phyloP scores from a whole-genome alignment of 371 early-diverging fungal genomes.

The Vairimorpha apis region DNA sequence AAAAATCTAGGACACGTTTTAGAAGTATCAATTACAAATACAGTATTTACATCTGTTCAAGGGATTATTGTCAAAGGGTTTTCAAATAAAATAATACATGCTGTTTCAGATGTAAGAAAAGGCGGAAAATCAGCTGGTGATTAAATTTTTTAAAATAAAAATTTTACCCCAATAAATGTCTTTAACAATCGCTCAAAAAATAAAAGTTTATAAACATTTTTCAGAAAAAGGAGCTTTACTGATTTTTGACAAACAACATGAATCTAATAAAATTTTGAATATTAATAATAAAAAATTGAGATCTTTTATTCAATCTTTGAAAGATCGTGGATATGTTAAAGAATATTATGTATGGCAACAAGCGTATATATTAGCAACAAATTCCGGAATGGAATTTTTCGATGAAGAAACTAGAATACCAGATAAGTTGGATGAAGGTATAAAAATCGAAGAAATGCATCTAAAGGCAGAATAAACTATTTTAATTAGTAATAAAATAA shows the following conservation, averaged over 20 bases:
- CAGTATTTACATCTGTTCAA: conserved; percentile 54
- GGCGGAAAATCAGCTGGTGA: conserved; percentile 39
- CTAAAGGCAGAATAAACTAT: conserved; percentile 3
- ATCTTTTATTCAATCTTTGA: conserved; percentile 54
- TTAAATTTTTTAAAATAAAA: conserved; percentile 21
- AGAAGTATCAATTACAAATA: conserved; percentile 40
- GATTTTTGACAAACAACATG: conserved; percentile 42
- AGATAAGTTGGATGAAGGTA: conserved; percentile 10
- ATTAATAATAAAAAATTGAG: conserved; percentile 53
- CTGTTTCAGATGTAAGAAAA: conserved; percentile 54
- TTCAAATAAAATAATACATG: conserved; percentile 28
- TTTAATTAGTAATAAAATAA: neutral
- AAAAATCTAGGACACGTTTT: conserved; percentile 34
- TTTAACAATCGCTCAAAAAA: conserved; percentile 39
- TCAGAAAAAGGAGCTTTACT: conserved; percentile 33
- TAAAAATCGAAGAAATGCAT: neutral
- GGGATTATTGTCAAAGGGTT: conserved; percentile 44
- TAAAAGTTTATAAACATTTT: conserved; percentile 42
- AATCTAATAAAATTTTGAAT: conserved; percentile 38
- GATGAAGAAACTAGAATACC: conserved; percentile 52
- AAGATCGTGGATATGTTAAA: conserved; percentile 50
- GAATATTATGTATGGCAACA: conserved; percentile 61
- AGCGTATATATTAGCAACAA: conserved; percentile 58
- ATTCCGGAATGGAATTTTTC: conserved; percentile 52
- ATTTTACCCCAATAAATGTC: conserved; percentile 16